These are phyloP conservation scores for Sclerotinia borealis DNA, from an alignment of 2,329 filamentous ascomycete species.

Conservation along the genomic window DNA sequence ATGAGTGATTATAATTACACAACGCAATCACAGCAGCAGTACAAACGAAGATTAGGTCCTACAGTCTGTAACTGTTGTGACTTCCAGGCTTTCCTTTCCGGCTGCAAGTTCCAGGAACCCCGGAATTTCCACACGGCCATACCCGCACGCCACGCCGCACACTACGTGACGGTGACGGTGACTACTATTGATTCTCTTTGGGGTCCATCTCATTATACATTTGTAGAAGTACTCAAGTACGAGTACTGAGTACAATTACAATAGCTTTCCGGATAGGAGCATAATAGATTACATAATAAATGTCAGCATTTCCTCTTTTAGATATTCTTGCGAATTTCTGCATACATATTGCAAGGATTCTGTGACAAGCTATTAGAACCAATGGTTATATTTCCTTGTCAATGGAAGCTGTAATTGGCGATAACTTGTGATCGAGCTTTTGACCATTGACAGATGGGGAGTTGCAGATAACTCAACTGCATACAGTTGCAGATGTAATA, in stretches of 20 bases:
- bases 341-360: neutral
- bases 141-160: constrained; percentile 6
- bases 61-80: constrained; percentile 12
- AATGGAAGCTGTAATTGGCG: neutral
- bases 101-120: constrained; percentile 11
- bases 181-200: neutral
- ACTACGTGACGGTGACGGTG: neutral
- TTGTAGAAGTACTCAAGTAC: neutral
- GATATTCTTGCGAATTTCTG: constrained; percentile 10
- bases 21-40: constrained; percentile 4
- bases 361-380: neutral
- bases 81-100: constrained; percentile 11
- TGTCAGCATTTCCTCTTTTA: constrained; percentile 11
- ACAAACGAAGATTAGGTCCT: constrained; percentile 12
- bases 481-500: neutral
- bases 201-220: neutral
- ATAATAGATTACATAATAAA: constrained; percentile 9
- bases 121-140: constrained; percentile 13
- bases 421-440: too few species aligned
- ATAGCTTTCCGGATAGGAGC: neutral
- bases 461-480: neutral
- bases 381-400: neutral
- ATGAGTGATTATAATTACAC: constrained; percentile 2
- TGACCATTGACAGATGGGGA: neutral
- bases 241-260: too few species aligned